A percentile compares a stretch with the other conserved stretches of the same genome.
These are phyloP conservation scores for Glonium stellatum DNA, from an alignment of 495 filamentous ascomycete genomes.

Conservation along the genomic window DNA sequence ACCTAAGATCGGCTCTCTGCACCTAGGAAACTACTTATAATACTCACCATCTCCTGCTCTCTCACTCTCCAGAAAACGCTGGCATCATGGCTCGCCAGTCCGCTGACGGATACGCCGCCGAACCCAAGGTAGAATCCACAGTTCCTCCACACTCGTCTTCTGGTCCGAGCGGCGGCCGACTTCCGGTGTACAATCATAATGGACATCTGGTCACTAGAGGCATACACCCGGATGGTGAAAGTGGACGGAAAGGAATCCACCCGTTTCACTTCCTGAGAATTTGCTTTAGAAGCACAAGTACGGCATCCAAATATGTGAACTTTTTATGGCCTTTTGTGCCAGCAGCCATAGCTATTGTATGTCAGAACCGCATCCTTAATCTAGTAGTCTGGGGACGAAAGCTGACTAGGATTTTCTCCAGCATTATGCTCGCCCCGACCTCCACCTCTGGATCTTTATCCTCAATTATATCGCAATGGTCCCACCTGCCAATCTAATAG, in stretches of 20 bases:
- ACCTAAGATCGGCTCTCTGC: background rate
- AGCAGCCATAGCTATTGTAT: conserved; percentile 52
- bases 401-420: conserved; percentile 11
- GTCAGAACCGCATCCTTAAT: conserved; percentile 3
- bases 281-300: conserved; percentile 53
- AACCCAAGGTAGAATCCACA: background rate
- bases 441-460: conserved; percentile 58
- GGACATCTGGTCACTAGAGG: conserved; percentile 40
- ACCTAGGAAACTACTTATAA: background rate
- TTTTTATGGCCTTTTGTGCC: conserved; percentile 72
- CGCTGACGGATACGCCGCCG: background rate
- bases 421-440: conserved; percentile 55
- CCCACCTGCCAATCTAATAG: conserved; percentile 78
- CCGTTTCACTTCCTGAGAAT: conserved; percentile 55
- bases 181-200: conserved; percentile 34
- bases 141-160: conserved; percentile 12
- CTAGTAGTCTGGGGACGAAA: background rate
- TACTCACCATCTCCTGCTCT: background rate
- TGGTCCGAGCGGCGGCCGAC: background rate
- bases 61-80: background rate
- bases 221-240: conserved; percentile 57
- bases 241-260: conserved; percentile 55
- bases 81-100: conserved; percentile 2
- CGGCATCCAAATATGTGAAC: conserved; percentile 52
- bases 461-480: conserved; percentile 79